Percentiles rank a stretch among this genome's conserved stretches.
Conservation (phyloP, 441 rosid species). For the Brassica hybrid region DNA sequence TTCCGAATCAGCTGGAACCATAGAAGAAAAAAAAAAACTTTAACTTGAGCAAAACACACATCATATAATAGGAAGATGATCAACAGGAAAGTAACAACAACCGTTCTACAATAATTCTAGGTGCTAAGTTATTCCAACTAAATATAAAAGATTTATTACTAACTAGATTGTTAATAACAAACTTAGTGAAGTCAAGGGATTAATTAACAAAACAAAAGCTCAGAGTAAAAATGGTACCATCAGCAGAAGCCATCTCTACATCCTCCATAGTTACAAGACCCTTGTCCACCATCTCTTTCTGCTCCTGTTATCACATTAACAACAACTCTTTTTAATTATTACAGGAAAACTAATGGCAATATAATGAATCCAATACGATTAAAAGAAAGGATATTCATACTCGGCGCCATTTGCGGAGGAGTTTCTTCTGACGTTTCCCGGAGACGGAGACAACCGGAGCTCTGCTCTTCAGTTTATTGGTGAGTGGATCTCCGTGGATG, state of each 20-base stretch:
- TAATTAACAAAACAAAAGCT: constrained; percentile 5
- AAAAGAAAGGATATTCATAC: constrained; percentile 38
- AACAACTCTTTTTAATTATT: neutral
- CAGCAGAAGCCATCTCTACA: constrained; percentile 73
- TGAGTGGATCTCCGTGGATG: constrained; percentile 66
- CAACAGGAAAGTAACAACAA: too few species aligned
- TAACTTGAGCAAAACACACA: neutral
- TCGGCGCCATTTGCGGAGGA: constrained; percentile 72
- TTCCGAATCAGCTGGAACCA: constrained; percentile 38
- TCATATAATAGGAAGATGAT: too few species aligned
- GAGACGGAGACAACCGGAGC: constrained; percentile 57
- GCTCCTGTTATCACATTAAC: constrained; percentile 51
- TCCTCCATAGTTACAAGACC: constrained; percentile 84
- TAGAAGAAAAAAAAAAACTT: neutral
- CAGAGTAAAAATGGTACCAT: constrained; percentile 41
- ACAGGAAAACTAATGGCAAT: neutral
- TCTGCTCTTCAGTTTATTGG: constrained; percentile 60
- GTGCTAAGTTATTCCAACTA: neutral
- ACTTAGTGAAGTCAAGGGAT: neutral
- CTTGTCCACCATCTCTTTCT: constrained; percentile 68
- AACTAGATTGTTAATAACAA: neutral
- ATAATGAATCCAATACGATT: neutral
- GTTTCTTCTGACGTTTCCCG: constrained; percentile 82
- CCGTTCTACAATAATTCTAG: too few species aligned
- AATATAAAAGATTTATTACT: too few species aligned